Evolutionary conservation across 2,329 filamentous ascomycete species (phyloP).

Genomic region (Pseudovirgaria hyperparasitica): DNA sequence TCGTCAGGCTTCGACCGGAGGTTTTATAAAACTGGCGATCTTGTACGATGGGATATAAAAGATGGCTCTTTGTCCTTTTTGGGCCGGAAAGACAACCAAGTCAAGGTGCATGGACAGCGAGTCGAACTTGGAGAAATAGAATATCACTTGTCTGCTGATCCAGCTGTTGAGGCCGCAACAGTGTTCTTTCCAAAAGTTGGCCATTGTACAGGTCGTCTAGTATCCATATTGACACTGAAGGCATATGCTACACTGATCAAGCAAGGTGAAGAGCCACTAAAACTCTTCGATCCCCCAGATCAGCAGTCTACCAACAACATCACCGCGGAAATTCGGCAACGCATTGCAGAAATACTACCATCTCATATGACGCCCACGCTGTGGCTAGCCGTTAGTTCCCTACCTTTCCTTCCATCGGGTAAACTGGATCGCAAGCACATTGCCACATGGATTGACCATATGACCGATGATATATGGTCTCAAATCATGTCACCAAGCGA

Average conservation of each 20-base stretch:
- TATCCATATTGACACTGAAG: constrained; percentile 16
- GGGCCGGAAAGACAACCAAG: constrained; percentile 24
- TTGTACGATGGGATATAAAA: constrained; percentile 20
- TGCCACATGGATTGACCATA: constrained; percentile 17
- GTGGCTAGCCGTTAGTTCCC: constrained; percentile 22
- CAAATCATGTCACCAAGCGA: constrained; percentile 7
- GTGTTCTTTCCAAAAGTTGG: constrained; percentile 15
- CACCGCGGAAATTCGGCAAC: constrained; percentile 16
- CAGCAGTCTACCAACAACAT: constrained; percentile 4
- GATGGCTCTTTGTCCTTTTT: constrained; percentile 23
- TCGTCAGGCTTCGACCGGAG: constrained; percentile 10
- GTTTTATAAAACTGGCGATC: constrained; percentile 13
- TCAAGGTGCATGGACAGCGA: constrained; percentile 17
- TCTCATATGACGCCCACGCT: constrained; percentile 23
- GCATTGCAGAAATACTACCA: constrained; percentile 16
- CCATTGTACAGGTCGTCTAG: constrained; percentile 17
- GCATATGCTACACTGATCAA: constrained; percentile 9
- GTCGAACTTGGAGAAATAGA: constrained; percentile 20
- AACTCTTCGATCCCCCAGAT: constrained; percentile 18
- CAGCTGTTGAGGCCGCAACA: too few relatives aligned
- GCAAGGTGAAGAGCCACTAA: constrained; percentile 15
- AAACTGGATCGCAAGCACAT: constrained; percentile 24
- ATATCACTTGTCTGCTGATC: constrained; percentile 4
- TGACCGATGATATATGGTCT: constrained; percentile 15
- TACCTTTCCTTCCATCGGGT: constrained; percentile 21